Percentiles rank a stretch among this genome's conserved stretches.
Evolutionary conservation across 345 rosid genomes (phyloP).

Genomic region (Streptanthus diversifolius): DNA sequence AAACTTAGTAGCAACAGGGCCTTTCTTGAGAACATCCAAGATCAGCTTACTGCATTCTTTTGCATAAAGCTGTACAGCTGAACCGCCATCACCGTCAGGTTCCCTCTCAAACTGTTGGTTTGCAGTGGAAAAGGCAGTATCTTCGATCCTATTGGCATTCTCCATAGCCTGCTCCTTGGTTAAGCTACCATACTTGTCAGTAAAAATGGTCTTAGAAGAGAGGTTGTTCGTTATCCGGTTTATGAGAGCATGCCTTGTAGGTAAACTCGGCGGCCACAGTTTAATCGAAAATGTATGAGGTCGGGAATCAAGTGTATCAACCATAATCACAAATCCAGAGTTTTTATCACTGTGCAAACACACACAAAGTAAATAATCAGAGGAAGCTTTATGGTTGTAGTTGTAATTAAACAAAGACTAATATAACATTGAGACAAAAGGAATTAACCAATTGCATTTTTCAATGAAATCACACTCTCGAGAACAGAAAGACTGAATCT

Average conservation of each 20-base stretch:
- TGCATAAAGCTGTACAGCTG: slow-evolving; percentile 95
- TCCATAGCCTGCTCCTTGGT: slow-evolving; percentile 72
- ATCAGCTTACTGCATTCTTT: slow-evolving; percentile 85
- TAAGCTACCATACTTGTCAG: slow-evolving; percentile 75
- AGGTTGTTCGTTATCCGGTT: slow-evolving; percentile 65
- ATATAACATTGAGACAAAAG: not conserved
- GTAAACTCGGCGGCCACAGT: slow-evolving; percentile 84
- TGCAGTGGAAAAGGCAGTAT: slow-evolving; percentile 55
- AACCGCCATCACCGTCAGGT: slow-evolving; percentile 94
- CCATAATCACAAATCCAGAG: slow-evolving; percentile 25
- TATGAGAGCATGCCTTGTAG: slow-evolving; percentile 68
- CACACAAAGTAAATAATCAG: not conserved
- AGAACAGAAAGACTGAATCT: not conserved
- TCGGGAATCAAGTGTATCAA: slow-evolving; percentile 45
- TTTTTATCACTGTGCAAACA: not conserved
- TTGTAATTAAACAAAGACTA: too few species aligned
- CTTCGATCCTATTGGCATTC: slow-evolving; percentile 71
- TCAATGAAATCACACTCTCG: not conserved
- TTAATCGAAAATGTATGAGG: slow-evolving; percentile 67
- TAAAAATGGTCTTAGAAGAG: slow-evolving; percentile 69
- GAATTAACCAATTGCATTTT: not conserved
- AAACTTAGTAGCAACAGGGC: slow-evolving; percentile 39
- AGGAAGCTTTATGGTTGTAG: not conserved
- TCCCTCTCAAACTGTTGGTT: slow-evolving; percentile 74
- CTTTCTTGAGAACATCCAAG: slow-evolving; percentile 76